Evolutionary conservation across 768 basidiomycete genomes (phyloP), one percentile per base, ranked within the genome.

Genomic region (Mycena vulgaris): DNA sequence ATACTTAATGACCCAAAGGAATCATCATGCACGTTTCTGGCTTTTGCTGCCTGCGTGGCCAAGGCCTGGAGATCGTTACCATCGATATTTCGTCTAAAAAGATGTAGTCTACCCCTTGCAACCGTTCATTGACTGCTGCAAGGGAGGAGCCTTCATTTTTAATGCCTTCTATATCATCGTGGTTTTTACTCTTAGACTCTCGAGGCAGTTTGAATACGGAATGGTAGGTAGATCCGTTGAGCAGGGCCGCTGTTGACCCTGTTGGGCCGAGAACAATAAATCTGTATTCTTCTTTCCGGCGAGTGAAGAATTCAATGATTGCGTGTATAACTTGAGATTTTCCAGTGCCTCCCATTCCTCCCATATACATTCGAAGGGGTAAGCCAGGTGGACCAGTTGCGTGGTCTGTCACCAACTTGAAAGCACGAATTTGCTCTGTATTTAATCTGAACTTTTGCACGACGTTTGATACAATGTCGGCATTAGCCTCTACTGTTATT

Each of bases 61-160:
- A 60, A 75, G 78, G 62, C 75, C 72, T 67, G 67, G 72, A n/a
- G 28, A 19, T 58, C 78, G 76, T 17, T 70, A 57, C 21, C 79
- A 81, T 0, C 21, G 80, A 81, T 0, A 81, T 63, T 42, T 83
- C 81, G 74, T 83, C 80, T 0, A 82, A 51, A 25, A 83, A 78
- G 4, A 84, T 33, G 62, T 77, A 79, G 7, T 80, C 72, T 40
- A 79, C 70, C 55, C 77, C 61, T 55, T 76, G 13, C 55, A 75
- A 21, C 48, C 76, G 25, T 11, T 73, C 51, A 11, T 61, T 51
- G 0, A 75, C 49, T 8, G 64, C 48, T 2, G 65, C 28, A 6
- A 74, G 14, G 1, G 37, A 13, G 0, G 21, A 37, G 0, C 0
- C 53, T 3, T 35, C 30, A 17, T 31, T 56, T n/a, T 23, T 49